Base-by-base conservation (phyloP, 2,329 filamentous ascomycete genomes). In the Botrytis deweyae region DNA sequence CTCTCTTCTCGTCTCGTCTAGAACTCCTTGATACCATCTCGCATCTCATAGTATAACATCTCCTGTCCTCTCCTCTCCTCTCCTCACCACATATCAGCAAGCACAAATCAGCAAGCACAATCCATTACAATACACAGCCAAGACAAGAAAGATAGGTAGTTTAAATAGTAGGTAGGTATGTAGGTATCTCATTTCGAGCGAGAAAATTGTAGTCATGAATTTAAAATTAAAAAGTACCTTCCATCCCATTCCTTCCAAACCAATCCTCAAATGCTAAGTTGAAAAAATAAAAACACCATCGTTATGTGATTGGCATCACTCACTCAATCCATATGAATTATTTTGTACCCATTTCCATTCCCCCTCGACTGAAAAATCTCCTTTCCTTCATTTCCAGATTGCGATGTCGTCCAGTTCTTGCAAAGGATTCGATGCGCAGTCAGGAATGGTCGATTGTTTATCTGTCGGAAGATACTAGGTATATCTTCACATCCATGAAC, bases 331-430 rank as follows among this genome's bases (percentile, higher is more conserved):
- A n/a, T 63, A n/a, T 40, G 61, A 63, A 63, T 40, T 63, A 63
- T 63, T n/a, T n/a, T 40, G 36, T 40, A 63, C 61, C 61, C 36
- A 63, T 63, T 40, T 29, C 52, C 36, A 40, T 63, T 63, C 61
- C 36, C 61, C 40, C 36, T n/a, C 22, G 5, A 25, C 22, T 18
- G 6, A 40, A 6, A 40, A 40, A 40, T 40, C 61, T 40, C 14
- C 3, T 9, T 16, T 16, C 36, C 1, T n/a, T 18, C 14, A 25
- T 25, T n/a, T 40, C 61, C 36, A 8, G 9, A 25, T 25, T 14
- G 7, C 22, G 46, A n/a, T 12, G 22, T 12, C 49, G 29, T 55
- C 44, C 65, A 38, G 52, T 44, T 22, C n/a, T n/a, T 55, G 33
- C 46, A 40, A 12, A 20, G 36, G 12, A 5, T 67, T 14, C 33